Evolutionary conservation across 352 stramenopile genomes (phyloP), one percentile per base, ranked within the genome.

Genomic region (Saprolegnia parasitica): DNA sequence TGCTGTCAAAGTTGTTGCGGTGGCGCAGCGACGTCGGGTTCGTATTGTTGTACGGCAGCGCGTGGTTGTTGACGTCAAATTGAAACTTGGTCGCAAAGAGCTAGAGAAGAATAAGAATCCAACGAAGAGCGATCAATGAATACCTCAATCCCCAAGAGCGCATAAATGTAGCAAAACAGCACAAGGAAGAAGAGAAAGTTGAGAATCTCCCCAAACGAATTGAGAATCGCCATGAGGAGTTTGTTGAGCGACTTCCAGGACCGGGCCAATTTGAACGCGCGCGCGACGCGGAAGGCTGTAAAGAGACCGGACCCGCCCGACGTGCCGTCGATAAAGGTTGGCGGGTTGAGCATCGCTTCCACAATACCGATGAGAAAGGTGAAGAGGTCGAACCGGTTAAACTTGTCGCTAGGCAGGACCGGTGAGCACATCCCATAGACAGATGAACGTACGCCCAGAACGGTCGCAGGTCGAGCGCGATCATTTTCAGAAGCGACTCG

Each of bases 91-190:
- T 98, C 0, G 90, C 89, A 76, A 98, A 98, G 55, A 98, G 91
- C 83, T 93, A 60, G 5, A 4, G n/a, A n/a, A n/a, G n/a, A n/a
- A n/a, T n/a, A n/a, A n/a, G n/a, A n/a, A n/a, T n/a, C 97, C n/a
- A n/a, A n/a, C n/a, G n/a, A n/a, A n/a, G n/a, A n/a, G n/a, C n/a
- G n/a, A n/a, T n/a, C n/a, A n/a, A n/a, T n/a, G 0, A n/a, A n/a
- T n/a, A 71, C 66, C 66, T 72, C 66, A 55, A 72, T 72, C 9
- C 66, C 71, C 0, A 74, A 66, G 35, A 98, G 78, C 29, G 90
- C 83, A 73, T 96, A 98, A 50, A 98, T 98, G 74, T 97, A 98
- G 63, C 98, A 95, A 73, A 98, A 98, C 16, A 99, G 78, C 58
- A 97, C 86, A 8, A 99, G 79, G 8, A 99, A 85, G 46, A 98